Evolutionary conservation across 1,139 yeast genomes (phyloP).

Genomic region (Hemisphaericaspora xylanilytica): DNA sequence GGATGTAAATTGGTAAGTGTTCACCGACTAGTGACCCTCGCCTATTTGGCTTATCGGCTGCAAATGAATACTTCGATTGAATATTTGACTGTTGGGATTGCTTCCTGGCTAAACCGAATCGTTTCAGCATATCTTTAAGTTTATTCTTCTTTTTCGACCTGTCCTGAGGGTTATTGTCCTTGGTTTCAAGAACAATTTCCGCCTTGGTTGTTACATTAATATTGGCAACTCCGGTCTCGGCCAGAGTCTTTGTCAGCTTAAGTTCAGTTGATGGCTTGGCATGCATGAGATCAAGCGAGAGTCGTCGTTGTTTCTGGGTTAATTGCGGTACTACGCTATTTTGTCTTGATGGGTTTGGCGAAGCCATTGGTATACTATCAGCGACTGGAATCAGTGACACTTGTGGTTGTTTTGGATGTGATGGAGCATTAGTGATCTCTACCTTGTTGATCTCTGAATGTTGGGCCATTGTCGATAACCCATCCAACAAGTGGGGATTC

Average conservation of each 20-base stretch:
- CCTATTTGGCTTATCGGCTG: conserved; percentile 13
- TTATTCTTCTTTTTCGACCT: not conserved
- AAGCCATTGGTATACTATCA: not conserved
- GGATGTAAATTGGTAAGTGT: conserved; percentile 38
- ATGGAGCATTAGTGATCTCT: conserved; percentile 5
- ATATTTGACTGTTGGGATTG: not conserved
- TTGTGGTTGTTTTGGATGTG: not conserved
- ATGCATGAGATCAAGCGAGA: conserved; percentile 34
- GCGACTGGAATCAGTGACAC: conserved; percentile 1
- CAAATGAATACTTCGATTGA: conserved; percentile 1
- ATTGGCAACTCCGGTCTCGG: conserved; percentile 30
- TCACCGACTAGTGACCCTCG: conserved; percentile 40
- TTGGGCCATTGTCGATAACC: not conserved
- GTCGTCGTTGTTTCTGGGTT: conserved; percentile 25
- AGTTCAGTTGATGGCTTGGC: conserved; percentile 14
- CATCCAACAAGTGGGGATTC: not conserved
- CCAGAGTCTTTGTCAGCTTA: conserved; percentile 26
- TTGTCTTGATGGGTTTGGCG: conserved; percentile 1
- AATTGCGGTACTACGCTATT: conserved; percentile 20
- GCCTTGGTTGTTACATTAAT: conserved; percentile 37
- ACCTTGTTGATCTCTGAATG: not conserved
- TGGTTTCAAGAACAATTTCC: conserved; percentile 13
- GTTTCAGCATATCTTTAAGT: conserved; percentile 4
- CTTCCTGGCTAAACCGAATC: not conserved
- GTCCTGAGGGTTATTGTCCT: not conserved